Conservation (phyloP, 495 filamentous ascomycete genomes). For the Aspergillus sclerotioniger region DNA sequence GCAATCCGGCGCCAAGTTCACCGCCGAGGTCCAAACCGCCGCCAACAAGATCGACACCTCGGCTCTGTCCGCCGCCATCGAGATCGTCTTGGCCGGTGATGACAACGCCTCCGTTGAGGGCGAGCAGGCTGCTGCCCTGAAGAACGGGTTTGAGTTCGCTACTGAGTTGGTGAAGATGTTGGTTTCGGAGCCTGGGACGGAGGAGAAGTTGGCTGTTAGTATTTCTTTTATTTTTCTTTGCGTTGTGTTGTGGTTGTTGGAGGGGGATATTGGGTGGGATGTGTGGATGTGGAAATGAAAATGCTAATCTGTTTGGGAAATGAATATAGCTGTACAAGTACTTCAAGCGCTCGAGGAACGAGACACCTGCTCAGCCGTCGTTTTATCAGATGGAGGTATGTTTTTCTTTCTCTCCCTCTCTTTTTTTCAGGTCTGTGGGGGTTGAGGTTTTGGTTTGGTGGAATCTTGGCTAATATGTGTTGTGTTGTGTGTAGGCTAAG, state of each 20-base stretch:
- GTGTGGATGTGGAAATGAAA: slow-evolving; percentile 5
- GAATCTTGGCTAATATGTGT: too few relatives aligned
- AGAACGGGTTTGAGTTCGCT: slow-evolving; percentile 40
- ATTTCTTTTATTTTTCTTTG: too few relatives aligned
- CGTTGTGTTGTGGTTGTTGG: too few relatives aligned
- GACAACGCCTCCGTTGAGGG: slow-evolving; percentile 19
- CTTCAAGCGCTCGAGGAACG: slow-evolving; percentile 56
- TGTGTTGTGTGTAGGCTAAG: slow-evolving; percentile 57
- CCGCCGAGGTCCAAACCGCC: slow-evolving; percentile 31
- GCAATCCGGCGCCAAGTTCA: slow-evolving; percentile 33
- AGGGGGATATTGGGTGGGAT: background rate
- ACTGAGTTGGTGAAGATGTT: slow-evolving; percentile 61
- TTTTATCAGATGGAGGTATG: slow-evolving; percentile 56
- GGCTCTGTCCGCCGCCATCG: slow-evolving; percentile 33
- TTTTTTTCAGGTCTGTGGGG: background rate
- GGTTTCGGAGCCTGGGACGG: slow-evolving; percentile 45
- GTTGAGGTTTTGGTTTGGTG: background rate
- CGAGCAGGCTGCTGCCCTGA: slow-evolving; percentile 28
- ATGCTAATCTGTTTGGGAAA: slow-evolving; percentile 4
- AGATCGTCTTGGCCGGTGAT: slow-evolving; percentile 22
- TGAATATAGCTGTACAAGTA: slow-evolving; percentile 55
- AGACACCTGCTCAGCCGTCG: slow-evolving; percentile 42
- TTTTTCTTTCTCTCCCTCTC: slow-evolving; percentile 4
- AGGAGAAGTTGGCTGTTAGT: slow-evolving; percentile 59
- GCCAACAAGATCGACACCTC: slow-evolving; percentile 29